These are phyloP conservation scores for Petasospora rhodanensis DNA, from an alignment of 1,139 yeast species.

Conservation along the genomic window DNA sequence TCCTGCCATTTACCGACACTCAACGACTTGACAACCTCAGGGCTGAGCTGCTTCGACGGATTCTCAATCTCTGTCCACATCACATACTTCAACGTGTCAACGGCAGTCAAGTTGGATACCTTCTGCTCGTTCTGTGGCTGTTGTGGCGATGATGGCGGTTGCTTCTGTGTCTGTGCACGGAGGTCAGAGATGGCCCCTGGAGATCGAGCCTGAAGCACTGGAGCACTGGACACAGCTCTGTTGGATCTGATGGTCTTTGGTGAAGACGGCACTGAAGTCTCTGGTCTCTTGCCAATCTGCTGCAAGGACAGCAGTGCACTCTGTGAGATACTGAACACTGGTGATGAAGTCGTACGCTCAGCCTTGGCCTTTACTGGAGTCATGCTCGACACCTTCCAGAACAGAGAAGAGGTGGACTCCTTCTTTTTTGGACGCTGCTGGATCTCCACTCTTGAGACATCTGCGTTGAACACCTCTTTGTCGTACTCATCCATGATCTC, in stretches of 20 bases:
- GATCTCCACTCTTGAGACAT: conserved; percentile 7
- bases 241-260: neutral
- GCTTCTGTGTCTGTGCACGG: conserved; percentile 3
- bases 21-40: conserved; percentile 39
- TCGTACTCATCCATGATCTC: conserved; percentile 66
- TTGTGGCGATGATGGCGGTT: conserved; percentile 3
- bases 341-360: conserved; percentile 19
- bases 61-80: conserved; percentile 67
- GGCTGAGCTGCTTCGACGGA: conserved; percentile 57
- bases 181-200: too few relatives aligned
- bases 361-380: conserved; percentile 20
- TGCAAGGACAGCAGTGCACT: conserved; percentile 22
- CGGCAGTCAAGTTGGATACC: conserved; percentile 15
- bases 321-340: conserved; percentile 23
- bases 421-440: conserved; percentile 12
- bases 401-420: conserved; percentile 12
- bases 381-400: conserved; percentile 22
- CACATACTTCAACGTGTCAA: conserved; percentile 22
- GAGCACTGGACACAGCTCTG: conserved; percentile 3
- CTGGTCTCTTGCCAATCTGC: conserved; percentile 13
- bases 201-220: too few relatives aligned
- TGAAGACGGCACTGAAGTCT: conserved; percentile 4
- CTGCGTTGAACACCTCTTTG: conserved; percentile 37
- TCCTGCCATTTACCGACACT: conserved; percentile 79
- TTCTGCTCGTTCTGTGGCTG: conserved; percentile 11